Percentiles rank a stretch among this genome's conserved stretches.
These are phyloP conservation scores for Adansonia rubrostipa DNA, from an alignment of 441 rosid genomes.

Conservation along the genomic window DNA sequence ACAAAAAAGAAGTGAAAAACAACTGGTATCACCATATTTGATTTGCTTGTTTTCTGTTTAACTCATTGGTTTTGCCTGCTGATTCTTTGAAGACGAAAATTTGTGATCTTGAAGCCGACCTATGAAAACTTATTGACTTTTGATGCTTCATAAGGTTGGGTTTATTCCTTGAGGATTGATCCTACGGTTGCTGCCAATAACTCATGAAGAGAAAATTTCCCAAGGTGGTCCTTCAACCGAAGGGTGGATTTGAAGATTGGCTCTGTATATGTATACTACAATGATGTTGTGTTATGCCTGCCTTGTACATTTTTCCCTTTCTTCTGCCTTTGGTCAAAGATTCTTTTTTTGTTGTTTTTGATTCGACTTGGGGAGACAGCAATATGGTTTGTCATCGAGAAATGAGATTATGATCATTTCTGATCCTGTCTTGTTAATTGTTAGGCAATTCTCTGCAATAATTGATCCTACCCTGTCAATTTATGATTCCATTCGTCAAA, in stretches of 20 bases:
- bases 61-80: not conserved
- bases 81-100: conserved; percentile 13
- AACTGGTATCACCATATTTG: not conserved
- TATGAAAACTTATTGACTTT: not conserved
- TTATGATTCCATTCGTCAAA: not conserved
- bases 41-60: not conserved
- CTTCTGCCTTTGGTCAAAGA: conserved; percentile 3
- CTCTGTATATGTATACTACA: not conserved
- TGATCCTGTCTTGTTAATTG: not conserved
- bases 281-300: conserved; percentile 1
- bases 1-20: not conserved
- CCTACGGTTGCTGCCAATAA: not conserved
- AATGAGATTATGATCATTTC: not conserved
- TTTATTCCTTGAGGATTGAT: not conserved
- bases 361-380: not conserved
- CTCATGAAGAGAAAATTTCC: not conserved
- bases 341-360: not conserved
- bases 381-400: not conserved
- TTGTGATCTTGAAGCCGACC: conserved; percentile 1
- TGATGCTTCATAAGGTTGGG: conserved; percentile 11
- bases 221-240: not conserved
- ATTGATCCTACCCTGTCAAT: not conserved
- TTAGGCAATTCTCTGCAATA: not conserved
- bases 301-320: not conserved
- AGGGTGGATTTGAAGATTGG: conserved; percentile 12